Conservation (phyloP, 2,329 filamentous ascomycete genomes). For the Tolypocladium ophioglossoides region DNA sequence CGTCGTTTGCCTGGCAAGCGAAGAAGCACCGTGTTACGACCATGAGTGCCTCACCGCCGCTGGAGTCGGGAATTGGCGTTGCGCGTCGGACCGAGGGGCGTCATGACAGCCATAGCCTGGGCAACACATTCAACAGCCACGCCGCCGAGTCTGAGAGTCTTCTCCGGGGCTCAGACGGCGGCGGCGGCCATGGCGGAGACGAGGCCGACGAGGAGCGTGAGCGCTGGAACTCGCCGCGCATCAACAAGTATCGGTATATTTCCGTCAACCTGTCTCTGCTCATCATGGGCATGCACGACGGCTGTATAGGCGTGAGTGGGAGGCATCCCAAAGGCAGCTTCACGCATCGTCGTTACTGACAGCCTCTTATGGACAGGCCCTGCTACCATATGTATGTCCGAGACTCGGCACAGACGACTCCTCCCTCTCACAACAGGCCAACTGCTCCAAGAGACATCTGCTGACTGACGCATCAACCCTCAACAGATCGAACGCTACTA, state of each 20-base stretch:
- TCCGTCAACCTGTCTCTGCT: slow-evolving; percentile 51
- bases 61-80: background rate
- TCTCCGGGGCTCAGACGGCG: background rate
- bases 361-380: slow-evolving; percentile 22
- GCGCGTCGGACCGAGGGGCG: background rate
- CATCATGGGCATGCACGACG: slow-evolving; percentile 61
- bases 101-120: background rate
- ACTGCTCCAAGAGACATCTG: background rate
- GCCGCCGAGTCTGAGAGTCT: background rate
- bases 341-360: too few species aligned
- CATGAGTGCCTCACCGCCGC: background rate
- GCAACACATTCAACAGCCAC: background rate
- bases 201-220: slow-evolving; percentile 21
- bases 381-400: slow-evolving; percentile 37
- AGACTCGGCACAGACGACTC: too few species aligned
- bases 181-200: background rate
- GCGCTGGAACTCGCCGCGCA: slow-evolving; percentile 52
- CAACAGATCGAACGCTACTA: slow-evolving; percentile 38
- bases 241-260: slow-evolving; percentile 48
- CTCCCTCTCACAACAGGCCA: background rate
- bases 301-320: slow-evolving; percentile 45
- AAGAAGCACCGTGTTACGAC: background rate
- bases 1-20: too few species aligned
- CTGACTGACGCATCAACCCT: background rate
- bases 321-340: background rate